Base-by-base conservation (phyloP, 768 basidiomycete species). In the Lactarius indigo region DNA sequence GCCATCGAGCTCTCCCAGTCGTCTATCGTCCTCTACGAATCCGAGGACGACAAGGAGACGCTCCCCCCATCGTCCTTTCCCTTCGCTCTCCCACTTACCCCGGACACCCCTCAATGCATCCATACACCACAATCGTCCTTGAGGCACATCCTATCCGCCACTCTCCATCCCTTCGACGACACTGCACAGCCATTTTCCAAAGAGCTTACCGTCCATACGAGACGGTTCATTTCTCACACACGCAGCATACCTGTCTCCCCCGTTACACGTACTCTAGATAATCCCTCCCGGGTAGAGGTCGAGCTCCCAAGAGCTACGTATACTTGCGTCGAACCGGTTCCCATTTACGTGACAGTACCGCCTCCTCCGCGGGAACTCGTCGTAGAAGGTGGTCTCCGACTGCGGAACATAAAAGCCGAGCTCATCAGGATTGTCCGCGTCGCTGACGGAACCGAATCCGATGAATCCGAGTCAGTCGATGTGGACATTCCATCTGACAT, bases 81-180 rank as follows among this genome's bases (percentile, higher is more conserved):
- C n/a, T 96, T 95, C 76, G 85, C 91, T 42, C 87, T 96, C 67
- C 91, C 90, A 13, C 81, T 96, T 61, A 84, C 82, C 65, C 77
- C 84, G 50, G 94, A 96, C 76, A 87, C 90, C 7, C 94, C 94
- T 0, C 91, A 94, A 74, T 91, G 90, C 47, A 80, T 94, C 35
- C 86, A 88, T 71, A 91, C 92, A 5, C 81, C 87, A 18, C 84
- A 84, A 68, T 94, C 93, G 2, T 85, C 87, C 1, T 79, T 96
- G 61, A 81, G 82, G 17, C 90, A 96, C 74, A 79, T 82, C 18
- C 79, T 96, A 55, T 86, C 83, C 15, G 93, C 89, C 39, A 84
- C 82, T 1, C 77, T 96, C 28, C 80, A 87, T 72, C 69, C 76
- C 0, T 68, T 75, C 17, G 80, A 85, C 66, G 72, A 75, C 6